A percentile compares a stretch with the other conserved stretches of the same genome.
Evolutionary conservation across 306 rosid genomes (phyloP).

Genomic region (Trifolium dubium): DNA sequence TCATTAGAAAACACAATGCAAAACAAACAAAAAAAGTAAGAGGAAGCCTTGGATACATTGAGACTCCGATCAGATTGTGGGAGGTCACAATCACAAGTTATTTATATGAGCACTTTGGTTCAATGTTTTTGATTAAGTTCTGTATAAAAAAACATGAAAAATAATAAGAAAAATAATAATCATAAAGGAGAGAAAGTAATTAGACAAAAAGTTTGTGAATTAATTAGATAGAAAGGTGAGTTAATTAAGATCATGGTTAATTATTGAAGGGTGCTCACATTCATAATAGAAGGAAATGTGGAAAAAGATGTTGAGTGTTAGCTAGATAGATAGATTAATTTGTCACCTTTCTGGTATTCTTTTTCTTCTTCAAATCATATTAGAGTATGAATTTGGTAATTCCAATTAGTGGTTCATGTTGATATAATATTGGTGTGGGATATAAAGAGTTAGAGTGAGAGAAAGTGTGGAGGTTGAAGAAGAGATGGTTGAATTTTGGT

Average conservation of each 20-base stretch:
- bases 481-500: slow-evolving; percentile 29
- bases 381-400: neutral
- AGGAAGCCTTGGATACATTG: slow-evolving; percentile 36
- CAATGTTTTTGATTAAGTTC: neutral
- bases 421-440: neutral
- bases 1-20: neutral
- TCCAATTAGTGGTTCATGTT: neutral
- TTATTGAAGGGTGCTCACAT: neutral
- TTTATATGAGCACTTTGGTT: neutral
- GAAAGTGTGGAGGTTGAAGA: neutral
- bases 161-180: no score
- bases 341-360: neutral
- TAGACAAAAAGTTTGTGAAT: neutral
- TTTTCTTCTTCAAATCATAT: slow-evolving; percentile 7
- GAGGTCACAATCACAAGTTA: neutral
- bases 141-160: slow-evolving; percentile 3
- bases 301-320: neutral
- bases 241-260: neutral
- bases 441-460: slow-evolving; percentile 4
- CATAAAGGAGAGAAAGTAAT: neutral
- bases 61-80: slow-evolving; percentile 38
- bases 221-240: neutral
- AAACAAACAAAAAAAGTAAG: neutral
- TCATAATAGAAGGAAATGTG: neutral
- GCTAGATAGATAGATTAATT: neutral